These are phyloP conservation scores for Lentinula raphanica DNA, from an alignment of 768 basidiomycete species.

Conservation along the genomic window DNA sequence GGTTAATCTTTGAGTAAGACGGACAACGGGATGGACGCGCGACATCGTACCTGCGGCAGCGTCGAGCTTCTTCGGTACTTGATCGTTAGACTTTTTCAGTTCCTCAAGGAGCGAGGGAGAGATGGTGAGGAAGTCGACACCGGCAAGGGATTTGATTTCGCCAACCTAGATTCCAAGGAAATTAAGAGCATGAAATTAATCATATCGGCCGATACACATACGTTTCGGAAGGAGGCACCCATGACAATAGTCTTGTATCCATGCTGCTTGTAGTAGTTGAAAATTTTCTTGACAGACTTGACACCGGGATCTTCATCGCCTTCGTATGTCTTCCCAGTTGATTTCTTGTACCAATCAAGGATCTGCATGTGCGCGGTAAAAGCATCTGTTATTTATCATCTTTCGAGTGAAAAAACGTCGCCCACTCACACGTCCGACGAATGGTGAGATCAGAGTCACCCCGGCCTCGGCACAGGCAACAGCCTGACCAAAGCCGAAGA, in stretches of 20 bases:
- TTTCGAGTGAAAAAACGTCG: too few relatives aligned
- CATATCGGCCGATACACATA: too few relatives aligned
- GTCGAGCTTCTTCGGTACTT: constrained; percentile 84
- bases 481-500: constrained; percentile 98
- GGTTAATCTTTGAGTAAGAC: not conserved
- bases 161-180: constrained; percentile 44
- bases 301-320: constrained; percentile 96
- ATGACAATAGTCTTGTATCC: constrained; percentile 99
- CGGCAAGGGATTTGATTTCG: constrained; percentile 93
- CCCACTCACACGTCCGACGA: constrained; percentile 94
- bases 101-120: constrained; percentile 87
- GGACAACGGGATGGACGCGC: not conserved
- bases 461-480: constrained; percentile 98
- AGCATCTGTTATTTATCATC: too few relatives aligned
- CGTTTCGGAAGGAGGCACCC: constrained; percentile 99
- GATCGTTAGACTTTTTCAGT: constrained; percentile 73
- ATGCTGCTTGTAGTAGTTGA: constrained; percentile 99
- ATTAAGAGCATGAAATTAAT: not conserved
- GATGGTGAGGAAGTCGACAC: constrained; percentile 97
- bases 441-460: constrained; percentile 98
- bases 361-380: constrained; percentile 49
- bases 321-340: constrained; percentile 79
- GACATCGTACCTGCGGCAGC: constrained; percentile 47
- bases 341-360: constrained; percentile 99
- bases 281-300: constrained; percentile 91